Evolutionary conservation across 2,329 filamentous ascomycete species (phyloP), one percentile per base, ranked within the genome.

Genomic region (Zarea fungicola): DNA sequence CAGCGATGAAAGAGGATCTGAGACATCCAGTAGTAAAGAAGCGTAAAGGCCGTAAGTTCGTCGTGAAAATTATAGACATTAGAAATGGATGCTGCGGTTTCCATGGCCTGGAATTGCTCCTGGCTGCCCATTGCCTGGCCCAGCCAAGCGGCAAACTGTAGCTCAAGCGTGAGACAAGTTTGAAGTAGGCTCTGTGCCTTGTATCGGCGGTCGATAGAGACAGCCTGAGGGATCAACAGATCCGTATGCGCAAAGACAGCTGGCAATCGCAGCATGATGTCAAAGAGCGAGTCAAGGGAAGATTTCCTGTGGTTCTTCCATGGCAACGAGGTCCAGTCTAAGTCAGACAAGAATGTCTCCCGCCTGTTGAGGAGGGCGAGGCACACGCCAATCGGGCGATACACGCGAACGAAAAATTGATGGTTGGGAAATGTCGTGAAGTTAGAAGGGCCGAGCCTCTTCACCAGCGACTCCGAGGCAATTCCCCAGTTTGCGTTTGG

Each of bases 381-480:
- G 67, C 76, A 65, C 65, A 80, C 77, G 39, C 73, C 74, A 41
- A 66, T 70, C 13, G 73, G 76, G 21, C 78, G 72, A 54, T 76
- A 81, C 5, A 81, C 68, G 10, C 77, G 70, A 21, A 72, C 71
- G 49, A 81, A 81, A 58, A 78, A 80, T 56, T 81, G 77, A 50
- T 81, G 78, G 10, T 73, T 67, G 2, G 78, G 78, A 46, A 81
- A 81, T 0, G 62, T 62, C 31, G 66, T 66, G 52, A 78, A 81
- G 35, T 64, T 60, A 3, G 63, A 61, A 0, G 78, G 74, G 0
- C 77, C 76, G 16, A 66, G 59, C 21, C 65, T 66, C 40, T 65
- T 66, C 42, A 78, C 61, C 9, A 54, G 52, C 50, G 67, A 65
- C 44, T 64, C 57, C 1, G 66, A 56, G 2, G 65, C 58, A 16